phyloP scores from a whole-genome alignment of 2,329 filamentous ascomycete species.

The Biscogniauxia mediterranea region DNA sequence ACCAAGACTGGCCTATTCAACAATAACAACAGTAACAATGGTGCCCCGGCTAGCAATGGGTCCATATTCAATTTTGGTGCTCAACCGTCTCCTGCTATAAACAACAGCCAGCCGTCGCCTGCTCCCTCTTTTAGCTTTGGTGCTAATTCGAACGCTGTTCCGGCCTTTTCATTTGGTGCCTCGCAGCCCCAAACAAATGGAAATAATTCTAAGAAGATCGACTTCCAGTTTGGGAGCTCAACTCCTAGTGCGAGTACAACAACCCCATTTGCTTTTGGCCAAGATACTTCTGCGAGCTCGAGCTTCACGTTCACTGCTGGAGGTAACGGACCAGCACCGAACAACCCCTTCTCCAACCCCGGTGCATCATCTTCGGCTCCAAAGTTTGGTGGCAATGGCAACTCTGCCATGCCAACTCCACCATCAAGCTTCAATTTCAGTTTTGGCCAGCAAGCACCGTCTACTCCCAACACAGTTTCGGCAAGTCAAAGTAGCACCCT shows the following conservation, averaged over 20 bases:
- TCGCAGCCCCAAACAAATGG: constrained; percentile 11
- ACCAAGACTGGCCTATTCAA: constrained; percentile 18
- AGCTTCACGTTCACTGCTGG: constrained; percentile 40
- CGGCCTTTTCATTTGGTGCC: constrained; percentile 16
- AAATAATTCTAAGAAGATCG: constrained; percentile 10
- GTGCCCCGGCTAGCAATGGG: constrained; percentile 5
- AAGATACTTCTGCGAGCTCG: constrained; percentile 18
- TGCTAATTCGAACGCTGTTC: background rate
- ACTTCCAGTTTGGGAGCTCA: constrained; percentile 18
- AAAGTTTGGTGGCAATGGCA: constrained; percentile 18
- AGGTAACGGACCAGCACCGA: constrained; percentile 34
- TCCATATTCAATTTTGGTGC: constrained; percentile 24
- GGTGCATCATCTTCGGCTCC: constrained; percentile 19
- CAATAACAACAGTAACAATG: constrained; percentile 10
- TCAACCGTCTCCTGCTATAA: constrained; percentile 9
- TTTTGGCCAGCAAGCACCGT: constrained; percentile 26
- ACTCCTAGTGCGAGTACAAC: constrained; percentile 7
- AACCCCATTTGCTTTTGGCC: constrained; percentile 27
- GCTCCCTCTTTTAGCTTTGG: constrained; percentile 6
- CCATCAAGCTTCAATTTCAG: constrained; percentile 27
- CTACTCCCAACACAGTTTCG: constrained; percentile 24
- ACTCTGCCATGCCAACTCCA: constrained; percentile 19
- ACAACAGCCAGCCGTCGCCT: constrained; percentile 8
- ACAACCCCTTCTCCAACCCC: constrained; percentile 29
- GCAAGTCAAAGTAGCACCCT: constrained; percentile 18